Evolutionary conservation across 768 basidiomycete genomes (phyloP).

Genomic region (Amanita phalloides): DNA sequence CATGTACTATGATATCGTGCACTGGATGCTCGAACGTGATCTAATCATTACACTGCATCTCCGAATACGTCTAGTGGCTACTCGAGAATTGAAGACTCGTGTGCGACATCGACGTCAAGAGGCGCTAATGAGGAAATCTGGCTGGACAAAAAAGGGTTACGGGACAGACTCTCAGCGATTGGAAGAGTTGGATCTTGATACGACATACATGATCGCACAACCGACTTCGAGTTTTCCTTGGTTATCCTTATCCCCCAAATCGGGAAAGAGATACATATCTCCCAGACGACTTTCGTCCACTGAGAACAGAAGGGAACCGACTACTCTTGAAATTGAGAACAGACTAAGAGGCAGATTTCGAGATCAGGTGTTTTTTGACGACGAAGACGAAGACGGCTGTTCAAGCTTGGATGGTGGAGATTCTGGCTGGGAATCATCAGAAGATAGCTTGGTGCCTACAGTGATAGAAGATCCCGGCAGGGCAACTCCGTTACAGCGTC

Average conservation of each 20-base stretch:
- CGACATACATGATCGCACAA: slow-evolving; percentile 2
- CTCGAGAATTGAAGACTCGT: slow-evolving; percentile 58
- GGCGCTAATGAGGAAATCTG: slow-evolving; percentile 20
- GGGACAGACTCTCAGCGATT: slow-evolving; percentile 4
- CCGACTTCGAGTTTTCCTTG: slow-evolving; percentile 24
- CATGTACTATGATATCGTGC: slow-evolving; percentile 70
- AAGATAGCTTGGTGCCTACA: slow-evolving; percentile 39
- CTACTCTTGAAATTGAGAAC: slow-evolving; percentile 10
- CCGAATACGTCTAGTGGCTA: slow-evolving; percentile 75
- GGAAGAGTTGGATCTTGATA: slow-evolving; percentile 6
- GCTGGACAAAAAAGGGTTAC: slow-evolving; percentile 5
- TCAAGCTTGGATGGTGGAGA: slow-evolving; percentile 27
- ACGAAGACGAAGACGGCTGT: slow-evolving; percentile 22
- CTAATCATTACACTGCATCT: slow-evolving; percentile 80
- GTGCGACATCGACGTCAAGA: slow-evolving; percentile 41
- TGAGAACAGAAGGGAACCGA: slow-evolving; percentile 35
- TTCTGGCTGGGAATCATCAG: slow-evolving; percentile 37
- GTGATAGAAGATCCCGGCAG: slow-evolving; percentile 78
- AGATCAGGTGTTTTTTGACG: slow-evolving; percentile 15
- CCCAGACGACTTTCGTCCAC: slow-evolving; percentile 32
- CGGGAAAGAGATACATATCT: slow-evolving; percentile 27
- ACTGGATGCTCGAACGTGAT: slow-evolving; percentile 87
- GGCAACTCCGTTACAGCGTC: slow-evolving; percentile 67
- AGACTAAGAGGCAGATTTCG: slow-evolving; percentile 3
- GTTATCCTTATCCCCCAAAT: slow-evolving; percentile 46